A percentile compares a stretch with the other conserved stretches of the same genome.
phyloP scores from a whole-genome alignment of 352 stramenopile species.

The Thraustochytrium striatum region DNA sequence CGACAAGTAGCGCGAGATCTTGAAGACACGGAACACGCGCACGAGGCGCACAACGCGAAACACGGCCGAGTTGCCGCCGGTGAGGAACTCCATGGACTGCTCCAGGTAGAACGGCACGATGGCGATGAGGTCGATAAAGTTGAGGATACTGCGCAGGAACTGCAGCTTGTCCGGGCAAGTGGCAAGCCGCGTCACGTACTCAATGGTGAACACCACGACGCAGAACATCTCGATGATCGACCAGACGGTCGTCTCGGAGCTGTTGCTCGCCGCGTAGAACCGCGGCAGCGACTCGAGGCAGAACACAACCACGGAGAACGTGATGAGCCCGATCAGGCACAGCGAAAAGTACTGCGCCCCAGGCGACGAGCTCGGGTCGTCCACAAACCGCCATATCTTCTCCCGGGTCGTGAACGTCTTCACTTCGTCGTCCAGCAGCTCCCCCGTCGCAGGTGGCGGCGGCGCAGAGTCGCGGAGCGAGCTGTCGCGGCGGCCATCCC shows the following conservation, averaged over 20 bases:
- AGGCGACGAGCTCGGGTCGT: constrained; percentile 14
- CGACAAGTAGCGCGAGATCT: constrained; percentile 76
- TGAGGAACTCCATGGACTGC: constrained; percentile 9
- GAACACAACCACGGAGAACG: constrained; percentile 37
- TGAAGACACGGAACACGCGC: constrained; percentile 71
- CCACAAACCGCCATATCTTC: constrained; percentile 41
- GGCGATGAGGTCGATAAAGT: constrained; percentile 69
- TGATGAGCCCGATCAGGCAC: constrained; percentile 42
- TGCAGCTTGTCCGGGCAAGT: constrained; percentile 59
- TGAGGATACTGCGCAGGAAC: constrained; percentile 63
- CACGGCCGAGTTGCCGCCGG: constrained; percentile 54
- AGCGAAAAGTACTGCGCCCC: constrained; percentile 14
- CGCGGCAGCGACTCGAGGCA: constrained; percentile 34
- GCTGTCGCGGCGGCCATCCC: too few species aligned
- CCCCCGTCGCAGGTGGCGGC: too few species aligned
- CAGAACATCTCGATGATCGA: constrained; percentile 31
- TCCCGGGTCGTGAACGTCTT: too few species aligned
- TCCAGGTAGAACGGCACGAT: constrained; percentile 77
- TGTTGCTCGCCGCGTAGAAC: constrained; percentile 5
- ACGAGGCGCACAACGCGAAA: constrained; percentile 74
- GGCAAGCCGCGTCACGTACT: constrained; percentile 62
- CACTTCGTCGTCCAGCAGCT: too few species aligned
- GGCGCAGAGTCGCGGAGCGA: too few species aligned
- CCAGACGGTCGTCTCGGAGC: constrained; percentile 10
- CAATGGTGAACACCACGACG: constrained; percentile 57